These are phyloP conservation scores for Fagus sylvatica DNA, from an alignment of 306 rosid genomes.

Conservation along the genomic window DNA sequence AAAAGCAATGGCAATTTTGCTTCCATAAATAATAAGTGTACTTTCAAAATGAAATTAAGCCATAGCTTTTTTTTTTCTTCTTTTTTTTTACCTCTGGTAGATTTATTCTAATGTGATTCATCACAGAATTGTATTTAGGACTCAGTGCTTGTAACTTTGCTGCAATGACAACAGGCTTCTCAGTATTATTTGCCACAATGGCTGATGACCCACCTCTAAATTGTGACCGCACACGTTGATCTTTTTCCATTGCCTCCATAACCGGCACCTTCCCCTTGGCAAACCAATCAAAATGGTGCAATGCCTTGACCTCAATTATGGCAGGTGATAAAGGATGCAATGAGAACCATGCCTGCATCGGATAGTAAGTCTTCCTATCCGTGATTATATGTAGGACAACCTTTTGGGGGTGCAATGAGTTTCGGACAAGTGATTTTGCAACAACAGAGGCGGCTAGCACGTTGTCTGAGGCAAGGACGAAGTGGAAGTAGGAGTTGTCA, in stretches of 20 bases:
- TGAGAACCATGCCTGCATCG: slow-evolving; percentile 99
- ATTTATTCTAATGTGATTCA: slow-evolving; percentile 95
- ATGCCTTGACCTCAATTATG: slow-evolving; percentile 91
- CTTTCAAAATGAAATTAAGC: too few relatives aligned
- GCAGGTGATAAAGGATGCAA: slow-evolving; percentile 84
- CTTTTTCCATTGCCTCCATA: slow-evolving; percentile 98
- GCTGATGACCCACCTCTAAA: slow-evolving; percentile 96
- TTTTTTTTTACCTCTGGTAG: slow-evolving; percentile 80
- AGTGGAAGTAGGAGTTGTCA: slow-evolving; percentile 80
- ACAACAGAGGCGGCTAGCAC: slow-evolving; percentile 92
- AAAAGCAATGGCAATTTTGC: not conserved
- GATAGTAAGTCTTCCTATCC: slow-evolving; percentile 84
- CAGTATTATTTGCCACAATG: slow-evolving; percentile 75
- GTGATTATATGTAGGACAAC: slow-evolving; percentile 90
- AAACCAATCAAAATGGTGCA: slow-evolving; percentile 98
- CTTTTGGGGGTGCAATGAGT: slow-evolving; percentile 60
- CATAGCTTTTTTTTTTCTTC: not conserved
- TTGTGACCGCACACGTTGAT: slow-evolving; percentile 77
- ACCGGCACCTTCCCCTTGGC: slow-evolving; percentile 95
- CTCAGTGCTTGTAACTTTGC: slow-evolving; percentile 95
- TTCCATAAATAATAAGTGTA: not conserved
- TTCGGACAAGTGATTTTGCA: slow-evolving; percentile 78
- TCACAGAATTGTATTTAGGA: slow-evolving; percentile 95
- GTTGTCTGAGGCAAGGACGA: slow-evolving; percentile 93
- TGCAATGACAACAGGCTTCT: slow-evolving; percentile 80